These are phyloP conservation scores for Fusarium albidum DNA, from an alignment of 2,329 filamentous ascomycete genomes.

Conservation along the genomic window DNA sequence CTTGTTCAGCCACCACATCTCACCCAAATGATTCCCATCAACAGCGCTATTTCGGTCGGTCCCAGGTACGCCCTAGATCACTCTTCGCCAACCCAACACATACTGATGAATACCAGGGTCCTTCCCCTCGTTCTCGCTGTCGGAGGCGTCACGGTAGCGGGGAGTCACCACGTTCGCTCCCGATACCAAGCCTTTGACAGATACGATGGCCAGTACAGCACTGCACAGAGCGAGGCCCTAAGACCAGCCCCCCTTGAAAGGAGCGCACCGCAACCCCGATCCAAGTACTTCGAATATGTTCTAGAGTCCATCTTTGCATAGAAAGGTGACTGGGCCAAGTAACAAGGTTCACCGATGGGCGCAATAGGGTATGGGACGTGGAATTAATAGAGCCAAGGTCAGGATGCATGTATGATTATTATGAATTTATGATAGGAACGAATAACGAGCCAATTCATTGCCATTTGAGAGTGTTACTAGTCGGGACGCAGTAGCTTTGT, in stretches of 20 bases:
- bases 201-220: constrained; percentile 16
- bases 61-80: constrained; percentile 22
- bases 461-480: no score
- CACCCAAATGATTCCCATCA: constrained; percentile 32
- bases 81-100: accelerated
- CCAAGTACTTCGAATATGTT: constrained; percentile 28
- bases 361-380: constrained; percentile 5
- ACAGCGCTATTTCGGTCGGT: constrained; percentile 9
- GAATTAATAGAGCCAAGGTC: no score
- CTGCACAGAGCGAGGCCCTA: constrained; percentile 5
- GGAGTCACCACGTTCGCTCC: constrained; percentile 22
- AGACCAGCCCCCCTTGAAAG: constrained; percentile 4
- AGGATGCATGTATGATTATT: no score
- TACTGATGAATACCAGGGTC: constrained; percentile 21
- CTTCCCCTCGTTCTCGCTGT: constrained; percentile 33
- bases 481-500: no score
- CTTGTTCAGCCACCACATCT: neutral
- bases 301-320: constrained; percentile 37
- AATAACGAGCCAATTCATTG: no score
- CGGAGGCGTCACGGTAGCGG: constrained; percentile 33
- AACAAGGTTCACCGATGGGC: constrained; percentile 11
- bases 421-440: no score
- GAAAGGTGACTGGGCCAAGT: neutral
- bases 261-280: constrained; percentile 12
- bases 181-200: no score